Base-by-base conservation (phyloP, 1,284 basidiomycete species). In the Cronartium quercuum region DNA sequence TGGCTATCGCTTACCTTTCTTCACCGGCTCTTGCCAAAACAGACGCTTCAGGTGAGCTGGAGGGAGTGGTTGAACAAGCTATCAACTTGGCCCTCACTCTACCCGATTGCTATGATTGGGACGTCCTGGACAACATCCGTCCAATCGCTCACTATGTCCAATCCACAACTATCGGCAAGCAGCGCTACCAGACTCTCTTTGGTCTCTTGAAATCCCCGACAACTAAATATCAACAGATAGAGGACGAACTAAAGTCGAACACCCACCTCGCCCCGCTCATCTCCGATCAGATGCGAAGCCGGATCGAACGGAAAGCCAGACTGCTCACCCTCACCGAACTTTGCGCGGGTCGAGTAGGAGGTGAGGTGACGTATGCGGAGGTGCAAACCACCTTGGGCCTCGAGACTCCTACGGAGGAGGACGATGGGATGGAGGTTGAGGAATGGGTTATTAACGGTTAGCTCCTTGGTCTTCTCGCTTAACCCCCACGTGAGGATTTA, bases 391-490 rank as follows among this genome's bases (percentile, higher is more conserved):
- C 63, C 38, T 51, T 75, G 34, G 64, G 57, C 37, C 62, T 75
- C 21, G 42, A 55, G 10, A 64, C 47, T 15, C 41, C 47, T 6
- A 66, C 60, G 6, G 71, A 75, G 21, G 65, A 66, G 61, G 71
- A 75, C 6, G 71, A 75, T 40, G 71, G 71, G 21, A 75, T 75
- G 64, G 64, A 75, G 37, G 71, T 75, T 12, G 71, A 75, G 58
- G 71, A 75, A 75, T 75, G 71, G 71, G 64, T 75, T 15, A 75
- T 75, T 29, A 61, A 75, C 55, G 71, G 71, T 75, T 44, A 38
- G 64, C n/a, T 37, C 13, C n/a, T 29, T 2, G 29, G 1, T 24
- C 15, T 65, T 38, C 18, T 18, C 24, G 47, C 24, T 24, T 24
- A 29, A 62, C 21, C 60, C n/a, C 34, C 12, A 60, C 21, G 41